These are phyloP conservation scores for Kazachstania bromeliacearum DNA, from an alignment of 805 yeast genomes.

Conservation along the genomic window DNA sequence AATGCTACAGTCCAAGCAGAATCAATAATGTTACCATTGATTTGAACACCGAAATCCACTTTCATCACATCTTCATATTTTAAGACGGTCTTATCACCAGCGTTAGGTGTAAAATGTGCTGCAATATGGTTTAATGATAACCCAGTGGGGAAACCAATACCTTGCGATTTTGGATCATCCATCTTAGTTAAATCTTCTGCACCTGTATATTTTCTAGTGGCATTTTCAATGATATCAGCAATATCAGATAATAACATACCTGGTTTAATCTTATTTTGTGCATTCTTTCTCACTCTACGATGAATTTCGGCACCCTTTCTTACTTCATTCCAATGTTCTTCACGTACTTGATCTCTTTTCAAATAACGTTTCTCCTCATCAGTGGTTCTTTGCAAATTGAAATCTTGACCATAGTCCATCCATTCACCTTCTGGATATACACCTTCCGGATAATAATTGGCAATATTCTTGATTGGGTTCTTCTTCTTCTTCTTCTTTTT, in stretches of 20 bases:
- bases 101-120: constrained; percentile 96
- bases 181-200: constrained; percentile 47
- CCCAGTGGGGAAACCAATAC: constrained; percentile 98
- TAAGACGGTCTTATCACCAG: constrained; percentile 79
- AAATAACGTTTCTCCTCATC: constrained; percentile 77
- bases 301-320: constrained; percentile 96
- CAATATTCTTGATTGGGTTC: constrained; percentile 50
- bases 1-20: constrained; percentile 91
- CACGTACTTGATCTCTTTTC: constrained; percentile 46
- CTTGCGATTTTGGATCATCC: constrained; percentile 43
- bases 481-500: constrained; percentile 50
- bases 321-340: constrained; percentile 69
- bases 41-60: constrained; percentile 94
- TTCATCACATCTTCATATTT: constrained; percentile 89
- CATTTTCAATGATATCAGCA: constrained; percentile 81
- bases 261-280: constrained; percentile 66
- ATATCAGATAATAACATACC: constrained; percentile 89
- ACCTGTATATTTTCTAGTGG: constrained; percentile 64
- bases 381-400: constrained; percentile 65
- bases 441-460: constrained; percentile 58
- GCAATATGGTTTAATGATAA: constrained; percentile 88
- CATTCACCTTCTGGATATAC: constrained; percentile 82
- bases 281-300: constrained; percentile 77
- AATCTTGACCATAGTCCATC: constrained; percentile 58
- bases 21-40: constrained; percentile 88